phyloP scores from a whole-genome alignment of 139 green algal species.

The Bryopsis sp. region DNA sequence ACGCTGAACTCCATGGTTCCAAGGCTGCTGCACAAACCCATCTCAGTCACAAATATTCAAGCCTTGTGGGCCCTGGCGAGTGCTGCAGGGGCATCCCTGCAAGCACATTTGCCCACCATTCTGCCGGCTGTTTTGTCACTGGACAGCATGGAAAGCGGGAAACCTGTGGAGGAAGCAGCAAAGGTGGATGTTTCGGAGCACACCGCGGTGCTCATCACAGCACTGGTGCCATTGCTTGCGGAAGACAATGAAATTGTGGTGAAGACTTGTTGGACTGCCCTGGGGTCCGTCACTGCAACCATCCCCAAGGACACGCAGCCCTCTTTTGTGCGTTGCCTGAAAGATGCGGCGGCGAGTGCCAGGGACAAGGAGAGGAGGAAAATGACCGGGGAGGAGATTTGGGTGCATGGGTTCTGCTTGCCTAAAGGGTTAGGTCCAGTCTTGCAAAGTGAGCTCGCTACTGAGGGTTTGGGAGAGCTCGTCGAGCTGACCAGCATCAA shows the following conservation, averaged over 20 bases:
- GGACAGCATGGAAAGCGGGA: conserved; percentile 1
- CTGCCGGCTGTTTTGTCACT: conserved; percentile 29
- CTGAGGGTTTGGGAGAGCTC: conserved; percentile 84
- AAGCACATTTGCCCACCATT: conserved; percentile 21
- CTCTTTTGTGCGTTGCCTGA: conserved; percentile 56
- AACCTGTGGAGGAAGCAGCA: neutral
- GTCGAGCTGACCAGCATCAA: conserved; percentile 66
- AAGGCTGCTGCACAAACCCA: conserved; percentile 55
- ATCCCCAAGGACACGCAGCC: conserved; percentile 81
- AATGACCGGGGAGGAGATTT: conserved; percentile 21
- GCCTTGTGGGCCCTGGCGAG: conserved; percentile 65
- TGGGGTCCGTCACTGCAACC: conserved; percentile 53
- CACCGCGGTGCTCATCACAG: conserved; percentile 30
- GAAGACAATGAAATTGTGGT: conserved; percentile 47
- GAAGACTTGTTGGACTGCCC: conserved; percentile 54
- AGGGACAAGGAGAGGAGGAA: conserved; percentile 55
- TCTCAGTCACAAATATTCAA: conserved; percentile 34
- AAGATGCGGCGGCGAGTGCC: conserved; percentile 54
- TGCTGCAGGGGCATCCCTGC: conserved; percentile 43
- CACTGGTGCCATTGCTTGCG: conserved; percentile 49
- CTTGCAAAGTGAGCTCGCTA: conserved; percentile 77
- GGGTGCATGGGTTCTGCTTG: conserved; percentile 76
- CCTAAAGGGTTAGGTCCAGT: conserved; percentile 81
- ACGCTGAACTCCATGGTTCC: conserved; percentile 68
- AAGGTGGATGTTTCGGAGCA: conserved; percentile 33